Evolutionary conservation across 805 yeast species (phyloP).

Genomic region (Scheffersomyces spartinae): DNA sequence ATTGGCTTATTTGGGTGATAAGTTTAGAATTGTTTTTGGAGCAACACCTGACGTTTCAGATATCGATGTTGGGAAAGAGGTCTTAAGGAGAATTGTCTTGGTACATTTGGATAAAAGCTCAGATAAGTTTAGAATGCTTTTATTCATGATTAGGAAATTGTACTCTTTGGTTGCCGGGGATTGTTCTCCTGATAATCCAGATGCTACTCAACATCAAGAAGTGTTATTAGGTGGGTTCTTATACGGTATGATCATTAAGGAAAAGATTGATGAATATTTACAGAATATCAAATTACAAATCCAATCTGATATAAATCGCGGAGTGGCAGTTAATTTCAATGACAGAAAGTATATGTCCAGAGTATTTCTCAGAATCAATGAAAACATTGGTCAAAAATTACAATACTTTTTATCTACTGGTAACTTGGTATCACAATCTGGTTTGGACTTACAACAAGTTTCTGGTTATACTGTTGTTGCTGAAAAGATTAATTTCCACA

Average conservation of each 20-base stretch:
- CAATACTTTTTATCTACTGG: slow-evolving; percentile 95
- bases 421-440: slow-evolving; percentile 92
- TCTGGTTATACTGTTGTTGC: slow-evolving; percentile 98
- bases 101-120: slow-evolving; percentile 68
- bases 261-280: slow-evolving; percentile 89
- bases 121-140: slow-evolving; percentile 78
- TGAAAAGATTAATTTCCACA: slow-evolving; percentile 92
- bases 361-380: slow-evolving; percentile 71
- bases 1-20: slow-evolving; percentile 90
- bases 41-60: slow-evolving; percentile 84
- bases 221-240: slow-evolving; percentile 90
- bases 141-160: slow-evolving; percentile 92
- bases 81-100: slow-evolving; percentile 70
- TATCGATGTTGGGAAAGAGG: slow-evolving; percentile 81
- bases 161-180: slow-evolving; percentile 95
- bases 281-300: slow-evolving; percentile 62
- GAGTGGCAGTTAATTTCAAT: slow-evolving; percentile 67
- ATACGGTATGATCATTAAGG: slow-evolving; percentile 93
- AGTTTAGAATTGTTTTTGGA: slow-evolving; percentile 86
- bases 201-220: slow-evolving; percentile 98
- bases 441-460: slow-evolving; percentile 94
- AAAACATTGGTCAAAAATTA: slow-evolving; percentile 87
- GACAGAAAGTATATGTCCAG: slow-evolving; percentile 77
- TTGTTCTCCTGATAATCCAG: slow-evolving; percentile 95
- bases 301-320: slow-evolving; percentile 70